Base-by-base conservation (phyloP, 805 yeast genomes). In the Zygoascus tannicola region DNA sequence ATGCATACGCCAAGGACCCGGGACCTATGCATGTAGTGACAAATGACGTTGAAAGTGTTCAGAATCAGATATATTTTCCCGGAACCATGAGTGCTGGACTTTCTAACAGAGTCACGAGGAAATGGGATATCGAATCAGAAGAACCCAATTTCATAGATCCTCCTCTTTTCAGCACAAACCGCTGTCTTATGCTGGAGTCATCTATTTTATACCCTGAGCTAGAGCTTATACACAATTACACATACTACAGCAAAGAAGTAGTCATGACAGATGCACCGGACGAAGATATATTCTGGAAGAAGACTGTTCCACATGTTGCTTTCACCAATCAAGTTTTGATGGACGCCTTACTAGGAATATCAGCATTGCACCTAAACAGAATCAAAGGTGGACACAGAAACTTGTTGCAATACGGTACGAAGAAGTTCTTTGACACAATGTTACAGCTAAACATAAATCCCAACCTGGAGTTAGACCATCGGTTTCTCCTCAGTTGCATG, bases 191-290 rank as follows among this genome's bases (percentile, higher is more conserved):
- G n/a, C n/a, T n/a, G n/a, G n/a, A n/a, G n/a, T n/a, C n/a, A n/a
- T n/a, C n/a, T n/a, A 12, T 35, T 14, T 16, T 21, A 10, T 41
- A 26, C 30, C 48, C 35, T 10, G 53, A 50, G 33, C 38, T 41
- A 20, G 50, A 47, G 38, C 45, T 48, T 12, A 43, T 48, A 30
- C 44, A 50, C 33, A 50, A 50, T 36, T 50, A 44, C 22, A 15
- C 47, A 10, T 18, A 34, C 33, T 21, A 45, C 35, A 43, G 41
- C 32, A 40, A 30, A 7, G 26, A 38, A 18, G 22, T 49, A 35
- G 41, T 49, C 32, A 49, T 49, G 52, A 22, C 39, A 22, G 35
- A 38, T n/a, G 16, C 46, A 4, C 42, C 23, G 15, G 30, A 33
- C 10, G 50, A 49, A 16, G 21, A 36, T 5, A 12, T 26, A 4